phyloP scores from a whole-genome alignment of 345 rosid genomes.

The Passiflora organensis region DNA sequence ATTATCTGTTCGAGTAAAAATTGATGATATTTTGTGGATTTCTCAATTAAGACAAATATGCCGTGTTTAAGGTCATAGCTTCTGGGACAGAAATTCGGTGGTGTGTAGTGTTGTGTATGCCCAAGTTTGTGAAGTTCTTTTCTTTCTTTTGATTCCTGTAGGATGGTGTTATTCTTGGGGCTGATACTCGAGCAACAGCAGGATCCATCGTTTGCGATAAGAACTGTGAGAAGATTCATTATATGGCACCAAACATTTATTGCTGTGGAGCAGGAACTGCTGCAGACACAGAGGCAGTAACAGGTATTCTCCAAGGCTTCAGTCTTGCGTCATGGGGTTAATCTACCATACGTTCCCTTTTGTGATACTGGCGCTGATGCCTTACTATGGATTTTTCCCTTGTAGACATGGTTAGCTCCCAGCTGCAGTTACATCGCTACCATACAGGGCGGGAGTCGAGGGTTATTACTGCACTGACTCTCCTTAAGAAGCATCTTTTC shows the following conservation, averaged over 20 bases:
- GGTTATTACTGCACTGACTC: slow-evolving; percentile 75
- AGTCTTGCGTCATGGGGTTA: not conserved
- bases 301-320: slow-evolving; percentile 36
- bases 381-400: slow-evolving; percentile 2
- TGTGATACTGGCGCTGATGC: not conserved
- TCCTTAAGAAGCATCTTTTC: slow-evolving; percentile 75
- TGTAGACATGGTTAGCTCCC: slow-evolving; percentile 83
- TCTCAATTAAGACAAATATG: no score
- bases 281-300: slow-evolving; percentile 97
- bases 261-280: slow-evolving; percentile 99
- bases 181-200: slow-evolving; percentile 87
- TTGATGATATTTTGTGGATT: no score
- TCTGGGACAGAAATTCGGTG: no score
- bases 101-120: no score
- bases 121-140: no score
- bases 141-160: slow-evolving; percentile 11
- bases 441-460: slow-evolving; percentile 77
- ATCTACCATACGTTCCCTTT: not conserved
- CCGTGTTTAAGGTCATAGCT: no score
- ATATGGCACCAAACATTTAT: slow-evolving; percentile 95
- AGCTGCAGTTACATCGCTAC: slow-evolving; percentile 68
- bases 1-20: no score
- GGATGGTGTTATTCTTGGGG: slow-evolving; percentile 96
- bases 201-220: slow-evolving; percentile 98
- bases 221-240: slow-evolving; percentile 97